Evolutionary conservation across 2,329 filamentous ascomycete genomes (phyloP).

Genomic region (Diaporthe nobilis): DNA sequence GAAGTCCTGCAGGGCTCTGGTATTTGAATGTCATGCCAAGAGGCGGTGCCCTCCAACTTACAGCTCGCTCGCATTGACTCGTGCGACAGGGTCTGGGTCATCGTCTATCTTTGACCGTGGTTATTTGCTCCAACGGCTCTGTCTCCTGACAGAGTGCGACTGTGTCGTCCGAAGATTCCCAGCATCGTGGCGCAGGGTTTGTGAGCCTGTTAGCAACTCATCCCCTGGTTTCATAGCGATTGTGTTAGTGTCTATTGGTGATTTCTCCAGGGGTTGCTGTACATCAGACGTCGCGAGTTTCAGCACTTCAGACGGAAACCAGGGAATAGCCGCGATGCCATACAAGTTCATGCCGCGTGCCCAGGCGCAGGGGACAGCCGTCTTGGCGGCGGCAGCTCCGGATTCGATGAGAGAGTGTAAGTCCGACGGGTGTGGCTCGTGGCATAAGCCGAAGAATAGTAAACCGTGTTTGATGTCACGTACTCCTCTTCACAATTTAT

Average conservation of each 20-base stretch:
- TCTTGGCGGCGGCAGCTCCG: constrained; percentile 24
- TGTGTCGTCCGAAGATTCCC: constrained; percentile 16
- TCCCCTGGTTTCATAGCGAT: neutral
- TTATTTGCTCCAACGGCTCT: constrained; percentile 10
- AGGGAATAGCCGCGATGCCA: constrained; percentile 28
- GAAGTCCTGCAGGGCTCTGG: constrained; percentile 6
- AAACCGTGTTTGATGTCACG: neutral
- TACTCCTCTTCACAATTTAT: neutral
- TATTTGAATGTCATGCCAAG: constrained; percentile 9
- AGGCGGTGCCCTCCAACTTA: neutral
- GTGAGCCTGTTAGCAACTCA: neutral
- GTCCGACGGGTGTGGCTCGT: neutral
- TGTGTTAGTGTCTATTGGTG: neutral
- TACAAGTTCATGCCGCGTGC: constrained; percentile 22
- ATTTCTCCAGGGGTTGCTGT: constrained; percentile 22
- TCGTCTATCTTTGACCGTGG: constrained; percentile 27
- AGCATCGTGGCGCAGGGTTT: constrained; percentile 28
- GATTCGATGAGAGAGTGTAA: neutral
- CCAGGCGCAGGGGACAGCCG: constrained; percentile 2
- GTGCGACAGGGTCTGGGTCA: neutral
- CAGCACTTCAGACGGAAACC: constrained; percentile 28
- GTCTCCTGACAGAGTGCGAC: constrained; percentile 19
- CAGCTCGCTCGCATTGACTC: constrained; percentile 15
- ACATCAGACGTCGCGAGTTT: constrained; percentile 31
- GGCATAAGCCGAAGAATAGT: constrained; percentile 7